Conservation (phyloP, 345 rosid species). For the Lumnitzera littorea region DNA sequence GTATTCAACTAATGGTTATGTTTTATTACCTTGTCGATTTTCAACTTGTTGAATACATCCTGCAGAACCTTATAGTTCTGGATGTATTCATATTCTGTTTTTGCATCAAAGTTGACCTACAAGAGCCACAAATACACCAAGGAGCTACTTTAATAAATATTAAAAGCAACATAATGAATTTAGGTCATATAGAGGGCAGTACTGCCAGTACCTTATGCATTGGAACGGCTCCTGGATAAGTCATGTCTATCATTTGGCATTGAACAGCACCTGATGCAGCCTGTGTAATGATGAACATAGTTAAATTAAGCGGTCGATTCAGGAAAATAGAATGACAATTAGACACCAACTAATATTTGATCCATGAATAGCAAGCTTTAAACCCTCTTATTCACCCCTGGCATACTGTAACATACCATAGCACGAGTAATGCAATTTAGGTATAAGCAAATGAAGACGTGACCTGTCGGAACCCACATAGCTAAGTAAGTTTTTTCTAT, state of each 20-base stretch:
- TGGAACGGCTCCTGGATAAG: slow-evolving; percentile 91
- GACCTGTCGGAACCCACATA: too few species aligned
- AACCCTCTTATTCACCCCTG: too few species aligned
- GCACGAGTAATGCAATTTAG: neutral
- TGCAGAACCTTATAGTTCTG: slow-evolving; percentile 97
- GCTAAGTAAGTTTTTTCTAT: too few species aligned
- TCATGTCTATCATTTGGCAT: slow-evolving; percentile 96
- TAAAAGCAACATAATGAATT: neutral
- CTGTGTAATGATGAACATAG: slow-evolving; percentile 18
- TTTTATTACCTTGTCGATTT: slow-evolving; percentile 64
- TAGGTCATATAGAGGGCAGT: neutral
- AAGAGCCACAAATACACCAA: neutral
- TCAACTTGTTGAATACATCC: slow-evolving; percentile 87
- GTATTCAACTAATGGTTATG: too few species aligned
- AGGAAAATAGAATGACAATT: neutral
- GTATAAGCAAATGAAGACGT: too few species aligned
- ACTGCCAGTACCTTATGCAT: slow-evolving; percentile 75
- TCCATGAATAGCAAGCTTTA: too few species aligned
- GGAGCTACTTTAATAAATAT: neutral
- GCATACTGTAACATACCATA: neutral
- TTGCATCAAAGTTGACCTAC: slow-evolving; percentile 93
- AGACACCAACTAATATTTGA: neutral
- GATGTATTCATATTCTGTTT: slow-evolving; percentile 92
- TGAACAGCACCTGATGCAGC: slow-evolving; percentile 99
- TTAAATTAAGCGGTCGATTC: neutral